A percentile compares a stretch with the other conserved stretches of the same genome.
phyloP scores from a whole-genome alignment of 805 yeast genomes.

The Yamadazyma nakazawae region DNA sequence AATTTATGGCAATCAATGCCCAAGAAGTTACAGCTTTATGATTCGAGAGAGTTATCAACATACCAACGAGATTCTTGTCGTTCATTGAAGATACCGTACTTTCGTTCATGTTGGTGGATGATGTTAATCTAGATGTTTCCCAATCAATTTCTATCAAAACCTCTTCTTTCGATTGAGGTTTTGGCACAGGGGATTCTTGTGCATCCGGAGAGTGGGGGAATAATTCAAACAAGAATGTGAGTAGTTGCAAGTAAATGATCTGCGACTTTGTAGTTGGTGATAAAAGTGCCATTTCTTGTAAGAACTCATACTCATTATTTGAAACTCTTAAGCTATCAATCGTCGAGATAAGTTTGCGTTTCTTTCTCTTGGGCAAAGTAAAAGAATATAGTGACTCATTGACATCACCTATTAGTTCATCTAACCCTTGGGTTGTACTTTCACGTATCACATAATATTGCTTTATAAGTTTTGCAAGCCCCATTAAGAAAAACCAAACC shows the following conservation, averaged over 20 bases:
- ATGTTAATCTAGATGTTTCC: background rate
- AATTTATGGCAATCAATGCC: constrained; percentile 10
- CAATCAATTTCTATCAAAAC: background rate
- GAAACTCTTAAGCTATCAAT: constrained; percentile 10
- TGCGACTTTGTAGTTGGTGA: constrained; percentile 12
- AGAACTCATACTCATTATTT: constrained; percentile 20
- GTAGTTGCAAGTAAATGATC: constrained; percentile 16
- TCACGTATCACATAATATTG: constrained; percentile 25
- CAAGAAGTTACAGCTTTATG: constrained; percentile 4
- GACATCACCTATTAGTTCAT: background rate
- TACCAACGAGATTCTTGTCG: background rate
- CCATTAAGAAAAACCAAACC: constrained; percentile 43
- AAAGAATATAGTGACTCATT: background rate
- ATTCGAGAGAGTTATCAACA: background rate
- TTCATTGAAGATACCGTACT: background rate
- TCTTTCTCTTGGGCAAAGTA: constrained; percentile 2
- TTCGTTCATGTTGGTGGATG: background rate
- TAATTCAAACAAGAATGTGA: constrained; percentile 18
- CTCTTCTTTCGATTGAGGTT: background rate
- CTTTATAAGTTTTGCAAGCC: constrained; percentile 28
- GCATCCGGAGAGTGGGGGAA: background rate
- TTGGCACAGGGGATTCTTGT: background rate
- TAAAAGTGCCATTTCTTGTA: constrained; percentile 22
- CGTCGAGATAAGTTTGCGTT: background rate
- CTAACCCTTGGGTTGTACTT: background rate